Evolutionary conservation across 148 eudicot species (phyloP).

Genomic region (Dysphania ambrosioides): DNA sequence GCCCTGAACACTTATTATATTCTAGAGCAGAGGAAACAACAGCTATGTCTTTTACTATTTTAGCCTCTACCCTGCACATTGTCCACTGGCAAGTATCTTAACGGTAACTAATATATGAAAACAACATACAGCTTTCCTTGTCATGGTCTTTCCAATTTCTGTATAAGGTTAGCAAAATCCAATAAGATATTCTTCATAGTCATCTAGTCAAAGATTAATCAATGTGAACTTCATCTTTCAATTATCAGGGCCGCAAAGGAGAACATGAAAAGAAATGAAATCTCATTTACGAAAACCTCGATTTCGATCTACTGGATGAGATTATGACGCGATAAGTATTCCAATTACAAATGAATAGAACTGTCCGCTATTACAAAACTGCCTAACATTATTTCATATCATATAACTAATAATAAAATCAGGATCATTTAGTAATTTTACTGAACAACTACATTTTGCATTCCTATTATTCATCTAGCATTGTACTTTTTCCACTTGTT

Average conservation of each 20-base stretch:
- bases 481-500: too few relatives aligned
- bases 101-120: neutral
- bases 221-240: constrained; percentile 3
- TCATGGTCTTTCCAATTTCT: neutral
- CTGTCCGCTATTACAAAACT: too few relatives aligned
- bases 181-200: constrained; percentile 2
- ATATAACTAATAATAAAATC: too few relatives aligned
- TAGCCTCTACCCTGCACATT: neutral
- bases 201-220: neutral
- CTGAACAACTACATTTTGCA: too few relatives aligned
- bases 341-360: too few relatives aligned
- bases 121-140: neutral
- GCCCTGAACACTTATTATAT: too few relatives aligned
- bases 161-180: neutral
- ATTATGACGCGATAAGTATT: too few relatives aligned
- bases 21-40: neutral
- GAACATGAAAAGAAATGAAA: neutral
- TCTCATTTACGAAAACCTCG: too few relatives aligned
- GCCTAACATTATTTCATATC: too few relatives aligned
- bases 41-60: neutral
- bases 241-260: constrained; percentile 3
- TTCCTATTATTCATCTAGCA: too few relatives aligned
- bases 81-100: neutral
- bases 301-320: too few relatives aligned
- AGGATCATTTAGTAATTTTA: too few relatives aligned